Evolutionary conservation across 148 eudicot genomes (phyloP).

Genomic region (Camellia lanceoleosa): DNA sequence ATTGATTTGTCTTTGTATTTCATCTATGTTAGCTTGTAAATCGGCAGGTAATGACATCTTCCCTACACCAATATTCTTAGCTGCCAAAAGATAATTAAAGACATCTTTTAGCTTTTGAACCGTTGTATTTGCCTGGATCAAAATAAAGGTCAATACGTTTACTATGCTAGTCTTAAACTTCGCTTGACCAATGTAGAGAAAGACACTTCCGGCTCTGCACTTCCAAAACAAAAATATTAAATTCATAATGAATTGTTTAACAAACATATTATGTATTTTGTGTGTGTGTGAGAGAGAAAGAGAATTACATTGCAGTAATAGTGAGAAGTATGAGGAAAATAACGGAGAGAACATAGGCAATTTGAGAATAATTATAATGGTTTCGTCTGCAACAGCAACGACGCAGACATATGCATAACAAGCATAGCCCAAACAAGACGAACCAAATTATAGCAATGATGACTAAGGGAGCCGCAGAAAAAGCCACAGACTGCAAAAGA

Average conservation of each 20-base stretch:
- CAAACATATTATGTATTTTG: not conserved
- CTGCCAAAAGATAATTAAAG: slow-evolving; percentile 22
- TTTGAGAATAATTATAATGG: slow-evolving; percentile 52
- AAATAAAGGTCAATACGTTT: slow-evolving; percentile 4
- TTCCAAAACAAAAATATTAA: not conserved
- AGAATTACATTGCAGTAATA: slow-evolving; percentile 46
- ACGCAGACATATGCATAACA: slow-evolving; percentile 46
- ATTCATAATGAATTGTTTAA: not conserved
- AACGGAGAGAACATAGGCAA: slow-evolving; percentile 52
- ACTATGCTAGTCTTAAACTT: slow-evolving; percentile 25
- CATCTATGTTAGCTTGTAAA: slow-evolving; percentile 3
- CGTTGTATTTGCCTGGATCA: slow-evolving; percentile 15
- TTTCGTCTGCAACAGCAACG: slow-evolving; percentile 31
- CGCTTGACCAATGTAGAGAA: slow-evolving; percentile 18
- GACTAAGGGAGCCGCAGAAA: slow-evolving; percentile 55
- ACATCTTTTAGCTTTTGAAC: slow-evolving; percentile 15
- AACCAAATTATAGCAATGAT: slow-evolving; percentile 49
- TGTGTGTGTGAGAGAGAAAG: slow-evolving; percentile 1
- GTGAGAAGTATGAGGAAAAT: slow-evolving; percentile 43
- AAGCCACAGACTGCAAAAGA: slow-evolving; percentile 52
- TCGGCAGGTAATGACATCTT: not conserved
- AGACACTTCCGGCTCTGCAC: slow-evolving; percentile 31
- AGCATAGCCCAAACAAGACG: slow-evolving; percentile 47
- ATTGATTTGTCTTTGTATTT: slow-evolving; percentile 1
- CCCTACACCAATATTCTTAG: slow-evolving; percentile 18